Base-by-base conservation (phyloP, 2,329 filamentous ascomycete species). In the Herpotrichia juniperi region DNA sequence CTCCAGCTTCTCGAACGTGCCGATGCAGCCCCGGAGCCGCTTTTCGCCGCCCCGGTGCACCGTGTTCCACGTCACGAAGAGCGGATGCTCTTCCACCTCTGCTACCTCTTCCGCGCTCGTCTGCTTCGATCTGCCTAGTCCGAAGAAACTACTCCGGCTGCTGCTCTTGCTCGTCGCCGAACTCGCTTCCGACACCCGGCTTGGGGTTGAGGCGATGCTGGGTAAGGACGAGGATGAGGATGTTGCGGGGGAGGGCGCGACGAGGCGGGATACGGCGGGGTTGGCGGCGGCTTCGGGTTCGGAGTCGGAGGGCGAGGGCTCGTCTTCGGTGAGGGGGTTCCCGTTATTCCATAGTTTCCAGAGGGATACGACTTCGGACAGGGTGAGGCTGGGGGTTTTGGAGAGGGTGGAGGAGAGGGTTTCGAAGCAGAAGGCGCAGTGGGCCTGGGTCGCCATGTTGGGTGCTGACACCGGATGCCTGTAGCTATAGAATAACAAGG, bases 11-110 rank as follows among this genome's bases (percentile, higher is more conserved):
- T 93, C 89, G 68, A 97, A 99, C 2, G 93, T 99, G 62, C 94
- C 94, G 69, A 99, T 97, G 79, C 94, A 99, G 53, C 94, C 94
- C 53, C 94, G 88, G 35, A 99, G 83, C 21, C 83, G 83, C 70
- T 87, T 87, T 58, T 85, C 77, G 24, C 85, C 63, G 47, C 72
- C 78, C 19, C 79, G 74, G 7, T 83, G 85, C 48, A 91, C 63
- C 0, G 85, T 91, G 77, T 97, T 96, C 93, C 93, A 97, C 7
- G 93, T 96, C 42, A 99, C 90, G 72, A 97, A 97, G 32, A 97
- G 82, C 0, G 93, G 93, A 56, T 87, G 85, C 76, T 71, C 24
- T 74, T 56, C 61, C 17, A 54, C 53, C 1, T 14, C 24, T 4
- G 34, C 40, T 11, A 24, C 45, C 1, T 34, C 46, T 6, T 14